Evolutionary conservation across 1,284 basidiomycete species (phyloP).

Genomic region (Marasmius tenuissimus): DNA sequence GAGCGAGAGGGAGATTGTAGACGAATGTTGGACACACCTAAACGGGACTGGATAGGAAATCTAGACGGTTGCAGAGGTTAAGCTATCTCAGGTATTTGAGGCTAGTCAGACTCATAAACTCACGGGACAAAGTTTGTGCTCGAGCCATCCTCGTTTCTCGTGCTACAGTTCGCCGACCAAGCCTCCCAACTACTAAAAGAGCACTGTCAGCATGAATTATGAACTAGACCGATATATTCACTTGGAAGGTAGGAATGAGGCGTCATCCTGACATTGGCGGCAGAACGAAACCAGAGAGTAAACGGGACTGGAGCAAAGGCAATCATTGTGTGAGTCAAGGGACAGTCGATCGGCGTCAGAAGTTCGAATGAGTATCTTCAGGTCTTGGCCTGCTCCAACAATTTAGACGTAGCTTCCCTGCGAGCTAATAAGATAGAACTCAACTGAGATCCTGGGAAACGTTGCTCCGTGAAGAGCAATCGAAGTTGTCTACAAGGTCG

Average conservation of each 20-base stretch:
- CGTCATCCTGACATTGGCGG: slow-evolving; percentile 18
- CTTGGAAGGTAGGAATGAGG: too few relatives aligned
- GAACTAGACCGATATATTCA: neutral
- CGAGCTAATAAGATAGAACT: neutral
- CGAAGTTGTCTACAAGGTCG: neutral
- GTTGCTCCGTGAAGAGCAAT: neutral
- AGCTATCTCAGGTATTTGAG: too few relatives aligned
- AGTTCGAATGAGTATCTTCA: neutral
- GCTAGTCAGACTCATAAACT: too few relatives aligned
- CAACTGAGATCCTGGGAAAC: neutral
- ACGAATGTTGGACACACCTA: too few relatives aligned
- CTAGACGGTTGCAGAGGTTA: too few relatives aligned
- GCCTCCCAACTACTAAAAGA: neutral
- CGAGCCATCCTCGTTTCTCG: too few relatives aligned
- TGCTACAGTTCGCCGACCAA: neutral
- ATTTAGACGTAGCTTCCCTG: neutral
- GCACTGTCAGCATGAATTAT: neutral
- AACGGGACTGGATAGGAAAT: too few relatives aligned
- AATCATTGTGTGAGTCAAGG: neutral
- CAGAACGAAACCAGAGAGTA: slow-evolving; percentile 25
- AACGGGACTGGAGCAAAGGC: slow-evolving; percentile 18
- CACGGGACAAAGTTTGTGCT: too few relatives aligned
- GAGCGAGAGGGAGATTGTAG: too few relatives aligned
- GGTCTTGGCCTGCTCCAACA: neutral
- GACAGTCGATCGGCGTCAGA: neutral